phyloP scores from a whole-genome alignment of 306 rosid genomes.

The Purshia tridentata region DNA sequence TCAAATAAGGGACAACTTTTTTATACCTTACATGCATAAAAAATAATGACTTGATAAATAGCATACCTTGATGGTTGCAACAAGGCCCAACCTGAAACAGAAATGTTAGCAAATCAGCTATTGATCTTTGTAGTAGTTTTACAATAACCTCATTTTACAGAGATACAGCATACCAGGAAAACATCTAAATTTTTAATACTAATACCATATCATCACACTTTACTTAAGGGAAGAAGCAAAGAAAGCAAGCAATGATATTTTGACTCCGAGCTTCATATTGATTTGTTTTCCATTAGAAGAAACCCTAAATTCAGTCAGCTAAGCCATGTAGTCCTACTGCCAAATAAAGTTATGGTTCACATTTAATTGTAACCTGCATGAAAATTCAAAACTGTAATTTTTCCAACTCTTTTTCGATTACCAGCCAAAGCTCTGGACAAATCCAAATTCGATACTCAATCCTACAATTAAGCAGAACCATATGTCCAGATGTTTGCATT shows the following conservation, averaged over 20 bases:
- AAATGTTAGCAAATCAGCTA: constrained; percentile 36
- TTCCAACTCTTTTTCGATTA: background rate
- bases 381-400: no score
- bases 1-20: background rate
- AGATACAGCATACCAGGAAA: background rate
- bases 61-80: constrained; percentile 89
- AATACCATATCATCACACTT: background rate
- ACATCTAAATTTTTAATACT: no score
- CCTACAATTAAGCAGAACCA: no score
- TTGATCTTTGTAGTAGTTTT: constrained; percentile 2
- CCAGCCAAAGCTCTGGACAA: background rate
- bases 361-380: no score
- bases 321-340: background rate
- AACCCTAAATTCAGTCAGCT: background rate
- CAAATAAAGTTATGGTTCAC: background rate
- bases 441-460: background rate
- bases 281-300: background rate
- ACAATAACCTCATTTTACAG: constrained; percentile 5
- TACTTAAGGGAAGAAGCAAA: background rate
- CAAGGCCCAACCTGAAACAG: constrained; percentile 93
- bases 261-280: background rate
- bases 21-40: background rate
- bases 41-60: background rate
- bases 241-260: background rate
- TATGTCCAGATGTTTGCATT: background rate